Conservation (phyloP, 2,329 filamentous ascomycete species). For the Paramyrothecium roridum region DNA sequence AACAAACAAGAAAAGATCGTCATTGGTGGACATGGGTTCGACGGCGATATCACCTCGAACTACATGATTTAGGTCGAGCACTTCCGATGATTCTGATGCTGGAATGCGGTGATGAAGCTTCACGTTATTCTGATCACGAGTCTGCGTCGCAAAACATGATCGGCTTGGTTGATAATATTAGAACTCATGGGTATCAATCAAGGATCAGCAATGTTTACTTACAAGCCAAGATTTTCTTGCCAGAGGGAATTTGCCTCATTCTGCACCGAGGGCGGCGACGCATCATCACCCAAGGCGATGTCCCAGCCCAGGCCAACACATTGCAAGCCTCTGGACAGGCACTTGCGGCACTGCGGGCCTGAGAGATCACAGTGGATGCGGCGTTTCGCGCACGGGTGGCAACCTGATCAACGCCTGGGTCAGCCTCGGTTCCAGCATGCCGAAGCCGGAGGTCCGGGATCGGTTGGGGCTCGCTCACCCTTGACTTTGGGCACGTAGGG, state of each 20-base stretch:
- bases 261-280: too few species aligned
- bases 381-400: slow-evolving; percentile 30
- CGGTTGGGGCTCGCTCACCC: too few species aligned
- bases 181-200: too few species aligned
- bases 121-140: too few species aligned
- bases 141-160: too few species aligned
- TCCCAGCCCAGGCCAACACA: slow-evolving; percentile 24
- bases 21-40: not conserved
- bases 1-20: not conserved
- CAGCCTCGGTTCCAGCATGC: not conserved
- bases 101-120: too few species aligned
- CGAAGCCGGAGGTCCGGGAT: not conserved
- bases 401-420: slow-evolving; percentile 16
- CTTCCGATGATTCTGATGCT: too few species aligned
- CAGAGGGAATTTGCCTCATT: too few species aligned
- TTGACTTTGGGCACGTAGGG: slow-evolving; percentile 17
- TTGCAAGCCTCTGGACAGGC: slow-evolving; percentile 20
- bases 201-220: too few species aligned
- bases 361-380: slow-evolving; percentile 30
- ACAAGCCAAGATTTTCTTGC: too few species aligned
- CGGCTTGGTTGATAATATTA: too few species aligned
- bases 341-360: slow-evolving; percentile 27
- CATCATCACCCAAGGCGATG: not conserved
- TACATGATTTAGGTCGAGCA: not conserved
- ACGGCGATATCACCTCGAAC: not conserved